Conservation (phyloP, 2,329 filamentous ascomycete species). For the Trichoderma arundinaceum region DNA sequence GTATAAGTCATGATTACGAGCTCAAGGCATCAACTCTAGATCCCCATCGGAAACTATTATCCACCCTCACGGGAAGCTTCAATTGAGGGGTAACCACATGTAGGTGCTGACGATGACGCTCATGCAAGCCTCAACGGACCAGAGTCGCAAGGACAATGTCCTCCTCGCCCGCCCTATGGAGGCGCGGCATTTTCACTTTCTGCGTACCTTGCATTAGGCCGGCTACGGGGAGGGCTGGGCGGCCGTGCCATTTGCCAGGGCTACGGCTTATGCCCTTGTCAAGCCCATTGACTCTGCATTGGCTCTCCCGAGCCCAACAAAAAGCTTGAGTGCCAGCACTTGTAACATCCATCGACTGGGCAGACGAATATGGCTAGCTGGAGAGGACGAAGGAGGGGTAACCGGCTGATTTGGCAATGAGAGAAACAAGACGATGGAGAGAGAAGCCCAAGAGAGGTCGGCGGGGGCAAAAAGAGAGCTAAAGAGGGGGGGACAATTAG, state of each 20-base stretch:
- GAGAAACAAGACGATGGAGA: not conserved
- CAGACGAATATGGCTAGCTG: not conserved
- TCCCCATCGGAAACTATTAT: not conserved
- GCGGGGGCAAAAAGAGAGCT: not conserved
- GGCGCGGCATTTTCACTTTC: constrained; percentile 29
- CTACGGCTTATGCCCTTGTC: constrained; percentile 6
- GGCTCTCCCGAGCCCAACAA: constrained; percentile 26
- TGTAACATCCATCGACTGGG: not conserved
- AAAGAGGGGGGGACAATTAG: no score
- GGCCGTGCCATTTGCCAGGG: constrained; percentile 23
- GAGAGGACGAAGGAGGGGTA: constrained; percentile 11
- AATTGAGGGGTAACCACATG: constrained; percentile 1
- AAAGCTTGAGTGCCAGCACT: constrained; percentile 19
- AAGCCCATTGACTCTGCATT: constrained; percentile 5
- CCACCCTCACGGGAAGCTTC: not conserved
- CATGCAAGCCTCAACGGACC: constrained; percentile 22
- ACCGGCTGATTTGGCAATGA: not conserved
- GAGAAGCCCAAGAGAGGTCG: not conserved
- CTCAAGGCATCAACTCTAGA: not conserved
- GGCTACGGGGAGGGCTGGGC: constrained; percentile 21
- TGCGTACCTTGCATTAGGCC: constrained; percentile 32
- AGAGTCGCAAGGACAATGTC: constrained; percentile 1
- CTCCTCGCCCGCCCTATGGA: not conserved
- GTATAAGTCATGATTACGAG: not conserved
- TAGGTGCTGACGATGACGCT: constrained; percentile 21